Conservation (phyloP, 106 monocot genomes). For the Dendrobium nobile region DNA sequence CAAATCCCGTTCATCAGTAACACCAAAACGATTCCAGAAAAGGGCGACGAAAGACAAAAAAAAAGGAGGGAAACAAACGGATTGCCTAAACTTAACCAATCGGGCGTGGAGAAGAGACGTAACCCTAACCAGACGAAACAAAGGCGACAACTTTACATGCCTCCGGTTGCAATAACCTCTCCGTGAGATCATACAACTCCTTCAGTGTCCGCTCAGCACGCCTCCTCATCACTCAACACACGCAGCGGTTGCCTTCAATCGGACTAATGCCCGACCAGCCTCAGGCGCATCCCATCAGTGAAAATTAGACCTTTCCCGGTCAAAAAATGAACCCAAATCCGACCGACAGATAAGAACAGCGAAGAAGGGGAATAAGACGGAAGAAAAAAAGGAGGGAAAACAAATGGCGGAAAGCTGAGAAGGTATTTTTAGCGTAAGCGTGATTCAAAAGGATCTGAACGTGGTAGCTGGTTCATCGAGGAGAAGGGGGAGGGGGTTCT, state of each 20-base stretch:
- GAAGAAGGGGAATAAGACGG: neutral
- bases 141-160: slow-evolving; percentile 31
- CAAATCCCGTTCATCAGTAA: neutral
- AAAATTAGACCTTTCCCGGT: neutral
- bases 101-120: neutral
- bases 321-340: neutral
- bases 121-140: slow-evolving; percentile 12
- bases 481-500: neutral
- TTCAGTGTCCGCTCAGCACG: slow-evolving; percentile 20
- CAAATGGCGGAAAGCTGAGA: neutral
- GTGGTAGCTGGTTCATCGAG: neutral
- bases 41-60: neutral
- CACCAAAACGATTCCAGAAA: neutral
- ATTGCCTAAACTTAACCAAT: neutral
- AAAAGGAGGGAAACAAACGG: neutral
- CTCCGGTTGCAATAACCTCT: slow-evolving; percentile 24
- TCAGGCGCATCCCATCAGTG: neutral
- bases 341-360: neutral
- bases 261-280: neutral
- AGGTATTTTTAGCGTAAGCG: slow-evolving; percentile 1
- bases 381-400: neutral
- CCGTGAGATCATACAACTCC: slow-evolving; percentile 39
- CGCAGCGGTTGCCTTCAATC: neutral
- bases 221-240: slow-evolving; percentile 26
- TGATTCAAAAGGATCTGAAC: slow-evolving; percentile 5